These are phyloP conservation scores for Cupressus sempervirens DNA, from an alignment of 75 land plant species.

Conservation along the genomic window DNA sequence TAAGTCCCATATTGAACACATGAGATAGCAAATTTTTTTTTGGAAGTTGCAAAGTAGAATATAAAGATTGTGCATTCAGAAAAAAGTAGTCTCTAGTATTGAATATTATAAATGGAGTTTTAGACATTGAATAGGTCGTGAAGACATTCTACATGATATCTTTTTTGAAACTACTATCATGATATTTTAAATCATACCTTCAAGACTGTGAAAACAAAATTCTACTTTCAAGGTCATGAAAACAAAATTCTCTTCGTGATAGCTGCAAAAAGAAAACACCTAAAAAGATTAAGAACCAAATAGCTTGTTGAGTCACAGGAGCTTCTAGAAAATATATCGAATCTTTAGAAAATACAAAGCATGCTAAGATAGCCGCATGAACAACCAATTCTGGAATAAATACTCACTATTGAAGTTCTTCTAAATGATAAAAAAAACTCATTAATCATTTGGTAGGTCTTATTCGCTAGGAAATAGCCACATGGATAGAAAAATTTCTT, in stretches of 20 bases:
- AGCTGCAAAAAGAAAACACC: conserved; percentile 93
- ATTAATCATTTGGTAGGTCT: conserved; percentile 96
- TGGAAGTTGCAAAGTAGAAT: not conserved
- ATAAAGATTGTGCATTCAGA: not conserved
- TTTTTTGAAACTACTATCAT: not conserved
- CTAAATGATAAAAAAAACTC: conserved; percentile 93
- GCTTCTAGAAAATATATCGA: conserved; percentile 83
- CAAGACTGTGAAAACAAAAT: no score
- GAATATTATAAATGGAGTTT: not conserved
- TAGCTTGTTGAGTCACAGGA: conserved; percentile 88
- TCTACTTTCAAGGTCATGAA: conserved; percentile 94
- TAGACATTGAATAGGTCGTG: not conserved
- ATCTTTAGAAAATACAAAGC: conserved; percentile 90
- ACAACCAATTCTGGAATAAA: conserved; percentile 87
- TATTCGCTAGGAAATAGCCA: conserved; percentile 91
- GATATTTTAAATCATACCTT: conserved; percentile 38
- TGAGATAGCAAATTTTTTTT: not conserved
- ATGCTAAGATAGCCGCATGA: conserved; percentile 83
- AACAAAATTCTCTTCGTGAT: conserved; percentile 97
- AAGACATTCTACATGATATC: not conserved
- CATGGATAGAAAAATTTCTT: conserved; percentile 43
- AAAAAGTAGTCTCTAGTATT: not conserved
- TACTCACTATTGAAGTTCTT: conserved; percentile 82
- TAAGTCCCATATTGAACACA: not conserved
- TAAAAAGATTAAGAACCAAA: no score